Base-by-base conservation (phyloP, 352 stramenopile species). In the Plasmopara halstedii region DNA sequence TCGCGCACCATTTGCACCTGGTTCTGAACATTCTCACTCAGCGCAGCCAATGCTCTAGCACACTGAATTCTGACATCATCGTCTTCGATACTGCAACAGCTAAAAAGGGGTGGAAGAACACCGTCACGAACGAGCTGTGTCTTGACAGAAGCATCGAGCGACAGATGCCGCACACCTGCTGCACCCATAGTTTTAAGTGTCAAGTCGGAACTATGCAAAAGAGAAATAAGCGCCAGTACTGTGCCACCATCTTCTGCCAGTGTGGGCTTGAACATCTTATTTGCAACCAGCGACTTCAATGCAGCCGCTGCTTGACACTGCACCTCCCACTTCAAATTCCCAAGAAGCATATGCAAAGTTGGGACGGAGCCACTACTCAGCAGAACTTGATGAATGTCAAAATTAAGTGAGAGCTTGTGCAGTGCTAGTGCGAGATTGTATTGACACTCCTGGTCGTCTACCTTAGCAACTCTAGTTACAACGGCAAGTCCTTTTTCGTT, bases 1-100 rank as follows among this genome's bases (percentile, higher is more conserved):
- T 96, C 81, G 11, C 75, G 66, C 20, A 95, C 85, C 35, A 98
- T 70, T 35, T 67, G 69, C 15, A 92, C 52, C 58, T 97, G 94
- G 52, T 96, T 97, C 31, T 87, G 55, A 7, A 73, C 82, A 48
- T 97, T 93, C 56, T 98, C 94, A 27, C 80, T 93, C 20, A 98
- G 59, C 26, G 94, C 96, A 20, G 89, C 85, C 13, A 98, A 67
- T 4, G 82, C 64, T 1, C 86, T 89, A 6, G 90, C 76, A 52
- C 83, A 91, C 53, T 98, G 91, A 15, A 88, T 76, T 13, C 91
- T 73, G 1, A 98, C 56, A 42, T 97, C 83, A 32, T 94, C 70
- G 40, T 89, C 54, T 1, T 66, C 47, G 10, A 84, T 47, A 8
- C 53, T 47, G 55, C 75, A 88, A 45, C 74, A 83, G 22, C 54